Evolutionary conservation across 805 yeast genomes (phyloP).

Genomic region (Cephaloascus albidus): DNA sequence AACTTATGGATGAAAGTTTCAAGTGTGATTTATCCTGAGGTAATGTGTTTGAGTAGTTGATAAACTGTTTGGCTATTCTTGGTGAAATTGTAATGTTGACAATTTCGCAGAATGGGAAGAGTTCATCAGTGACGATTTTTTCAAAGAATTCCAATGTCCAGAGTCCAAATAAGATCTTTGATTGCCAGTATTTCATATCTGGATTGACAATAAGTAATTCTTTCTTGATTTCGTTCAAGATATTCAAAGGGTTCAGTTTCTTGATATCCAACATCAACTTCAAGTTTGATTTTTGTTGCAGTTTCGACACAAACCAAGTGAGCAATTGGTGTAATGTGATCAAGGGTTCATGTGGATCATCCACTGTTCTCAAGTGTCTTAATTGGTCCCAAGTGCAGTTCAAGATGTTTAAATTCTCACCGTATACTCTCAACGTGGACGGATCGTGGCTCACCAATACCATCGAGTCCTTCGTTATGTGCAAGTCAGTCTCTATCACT

Average conservation of each 20-base stretch:
- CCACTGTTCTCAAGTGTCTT: constrained; percentile 13
- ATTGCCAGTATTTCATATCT: constrained; percentile 16
- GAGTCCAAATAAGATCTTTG: constrained; percentile 23
- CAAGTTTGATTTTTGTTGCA: constrained; percentile 26
- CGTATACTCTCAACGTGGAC: constrained; percentile 18
- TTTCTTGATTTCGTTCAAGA: constrained; percentile 13
- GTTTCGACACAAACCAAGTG: constrained; percentile 28
- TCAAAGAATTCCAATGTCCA: constrained; percentile 20
- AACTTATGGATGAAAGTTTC: constrained; percentile 9
- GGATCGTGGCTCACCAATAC: constrained; percentile 25
- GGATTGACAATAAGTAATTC: constrained; percentile 7
- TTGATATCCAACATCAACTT: constrained; percentile 31
- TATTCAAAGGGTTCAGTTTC: constrained; percentile 12
- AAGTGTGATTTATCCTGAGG: constrained; percentile 1
- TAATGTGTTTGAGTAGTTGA: constrained; percentile 7
- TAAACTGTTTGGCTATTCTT: constrained; percentile 9
- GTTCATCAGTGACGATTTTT: constrained; percentile 7
- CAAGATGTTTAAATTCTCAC: constrained; percentile 14
- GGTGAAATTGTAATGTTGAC: constrained; percentile 18
- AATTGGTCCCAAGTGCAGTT: constrained; percentile 14
- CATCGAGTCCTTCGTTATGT: constrained; percentile 19
- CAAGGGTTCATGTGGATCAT: constrained; percentile 19
- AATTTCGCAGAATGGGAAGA: constrained; percentile 13
- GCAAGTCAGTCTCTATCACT: constrained; percentile 26
- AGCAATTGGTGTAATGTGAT: constrained; percentile 18